phyloP scores from a whole-genome alignment of 164 flowering plant species.

The Amborella trichopoda region DNA sequence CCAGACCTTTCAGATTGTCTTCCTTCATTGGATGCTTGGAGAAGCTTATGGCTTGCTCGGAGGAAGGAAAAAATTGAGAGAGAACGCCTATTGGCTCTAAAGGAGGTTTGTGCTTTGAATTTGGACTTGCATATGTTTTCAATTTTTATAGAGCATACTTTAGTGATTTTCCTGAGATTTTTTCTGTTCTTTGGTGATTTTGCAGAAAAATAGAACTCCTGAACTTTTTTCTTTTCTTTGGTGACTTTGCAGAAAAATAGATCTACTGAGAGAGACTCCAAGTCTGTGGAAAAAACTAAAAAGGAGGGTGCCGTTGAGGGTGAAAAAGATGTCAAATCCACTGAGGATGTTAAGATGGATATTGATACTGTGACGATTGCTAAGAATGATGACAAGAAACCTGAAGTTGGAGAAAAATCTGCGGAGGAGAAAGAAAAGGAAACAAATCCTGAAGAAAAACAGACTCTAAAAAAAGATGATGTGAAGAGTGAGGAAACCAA shows the following conservation, averaged over 20 bases:
- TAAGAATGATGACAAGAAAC: conserved; percentile 6
- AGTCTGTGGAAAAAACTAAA: too few species aligned
- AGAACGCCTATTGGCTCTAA: conserved; percentile 29
- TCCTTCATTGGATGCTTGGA: conserved; percentile 75
- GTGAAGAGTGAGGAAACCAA: conserved; percentile 13
- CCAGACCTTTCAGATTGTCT: conserved; percentile 88
- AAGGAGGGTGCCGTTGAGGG: conserved; percentile 41
- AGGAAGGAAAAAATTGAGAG: conserved; percentile 54
- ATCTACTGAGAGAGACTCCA: too few species aligned
- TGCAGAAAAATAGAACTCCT: neutral
- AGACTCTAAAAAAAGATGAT: conserved; percentile 11
- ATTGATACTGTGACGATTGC: conserved; percentile 18
- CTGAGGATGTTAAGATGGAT: too few species aligned
- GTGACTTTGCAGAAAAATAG: conserved; percentile 39
- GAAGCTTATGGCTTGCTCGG: conserved; percentile 64
- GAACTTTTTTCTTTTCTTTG: conserved; percentile 1
- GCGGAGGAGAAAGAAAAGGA: conserved; percentile 9
- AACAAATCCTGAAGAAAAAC: conserved; percentile 9
- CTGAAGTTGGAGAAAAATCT: conserved; percentile 7
- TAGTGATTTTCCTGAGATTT: neutral
- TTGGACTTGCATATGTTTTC: conserved; percentile 9
- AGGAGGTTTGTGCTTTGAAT: too few species aligned
- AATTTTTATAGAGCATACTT: neutral
- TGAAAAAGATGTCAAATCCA: conserved; percentile 21
- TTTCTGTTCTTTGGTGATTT: neutral